Base-by-base conservation (phyloP, 179 eudicot species). In the Heliamphora ciliata region DNA sequence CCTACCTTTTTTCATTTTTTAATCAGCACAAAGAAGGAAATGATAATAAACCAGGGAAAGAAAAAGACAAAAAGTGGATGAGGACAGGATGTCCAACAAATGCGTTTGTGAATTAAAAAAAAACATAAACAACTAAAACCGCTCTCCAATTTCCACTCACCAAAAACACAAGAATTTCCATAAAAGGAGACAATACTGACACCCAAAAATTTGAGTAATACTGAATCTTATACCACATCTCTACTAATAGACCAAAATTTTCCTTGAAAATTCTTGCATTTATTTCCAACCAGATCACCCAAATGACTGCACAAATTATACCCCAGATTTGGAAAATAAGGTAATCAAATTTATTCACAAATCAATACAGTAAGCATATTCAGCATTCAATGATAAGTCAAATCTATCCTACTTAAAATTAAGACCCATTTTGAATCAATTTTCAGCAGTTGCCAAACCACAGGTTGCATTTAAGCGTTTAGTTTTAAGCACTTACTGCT, bases 201-300 rank as follows among this genome's bases (percentile, higher is more conserved):
- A 67, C 17, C 46, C 72, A 67, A 24, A 3, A 31, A 67, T 10
- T 2, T 9, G 72, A 9, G 40, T 31, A 2, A 46, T 70, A 11
- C 8, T 3, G 14, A 46, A 70, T n/a, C 44, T n/a, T 70, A 40
- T 44, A 13, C 52, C 74, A 70, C 46, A 47, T 70, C 52, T 15
- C 52, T 70, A 10, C n/a, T 70, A 46, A 70, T 40, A 40, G 51
- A 70, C 4, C 74, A 1, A 70, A 70, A n/a, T 70, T 31, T 44
- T 11, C 18, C 6, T 15, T 44, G 2, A 6, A 70, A 70, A 17
- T 46, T 70, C 8, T 54, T 54, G 56, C 8, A 54, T 5, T 54
- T 70, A n/a, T 46, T 70, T 13, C 52, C 14, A 70, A 14, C 74
- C 52, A 70, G 51, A 70, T 15, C 52, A 70, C 74, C 74, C 74